A percentile compares a stretch with the other conserved stretches of the same genome.
These are phyloP conservation scores for Quercus parvula DNA, from an alignment of 306 rosid species.

Conservation along the genomic window DNA sequence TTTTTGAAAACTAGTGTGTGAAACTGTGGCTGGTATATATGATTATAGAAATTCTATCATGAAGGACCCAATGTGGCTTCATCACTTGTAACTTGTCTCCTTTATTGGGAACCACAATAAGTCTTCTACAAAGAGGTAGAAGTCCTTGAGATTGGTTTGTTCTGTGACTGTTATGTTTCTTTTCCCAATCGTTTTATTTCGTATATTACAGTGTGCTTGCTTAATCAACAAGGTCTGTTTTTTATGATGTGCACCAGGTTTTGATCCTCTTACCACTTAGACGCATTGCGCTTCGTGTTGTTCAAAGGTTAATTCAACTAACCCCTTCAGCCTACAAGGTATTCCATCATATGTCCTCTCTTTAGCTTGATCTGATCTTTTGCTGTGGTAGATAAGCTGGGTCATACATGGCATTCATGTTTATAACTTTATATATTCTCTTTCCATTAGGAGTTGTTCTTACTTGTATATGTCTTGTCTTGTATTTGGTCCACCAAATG, in stretches of 20 bases:
- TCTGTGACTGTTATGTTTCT: background rate
- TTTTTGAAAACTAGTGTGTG: background rate
- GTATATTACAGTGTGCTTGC: background rate
- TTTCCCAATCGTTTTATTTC: background rate
- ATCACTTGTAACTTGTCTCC: background rate
- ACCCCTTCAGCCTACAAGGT: constrained; percentile 83
- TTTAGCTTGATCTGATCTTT: background rate
- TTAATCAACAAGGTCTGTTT: background rate
- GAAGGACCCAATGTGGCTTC: background rate
- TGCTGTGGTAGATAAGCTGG: background rate
- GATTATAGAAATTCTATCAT: background rate
- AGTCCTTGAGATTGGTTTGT: background rate
- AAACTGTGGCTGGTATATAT: background rate
- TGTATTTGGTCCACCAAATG: background rate
- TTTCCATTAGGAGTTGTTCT: background rate
- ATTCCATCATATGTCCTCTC: constrained; percentile 8
- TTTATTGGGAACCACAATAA: background rate
- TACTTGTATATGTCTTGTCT: background rate
- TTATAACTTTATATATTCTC: background rate
- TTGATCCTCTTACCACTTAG: constrained; percentile 77
- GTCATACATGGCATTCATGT: background rate
- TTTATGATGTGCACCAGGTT: constrained; percentile 51
- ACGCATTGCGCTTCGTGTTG: constrained; percentile 62
- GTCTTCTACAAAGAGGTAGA: background rate
- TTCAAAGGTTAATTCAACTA: constrained; percentile 79